phyloP scores from a whole-genome alignment of 2,329 filamentous ascomycete species.

The Alternaria longipes region DNA sequence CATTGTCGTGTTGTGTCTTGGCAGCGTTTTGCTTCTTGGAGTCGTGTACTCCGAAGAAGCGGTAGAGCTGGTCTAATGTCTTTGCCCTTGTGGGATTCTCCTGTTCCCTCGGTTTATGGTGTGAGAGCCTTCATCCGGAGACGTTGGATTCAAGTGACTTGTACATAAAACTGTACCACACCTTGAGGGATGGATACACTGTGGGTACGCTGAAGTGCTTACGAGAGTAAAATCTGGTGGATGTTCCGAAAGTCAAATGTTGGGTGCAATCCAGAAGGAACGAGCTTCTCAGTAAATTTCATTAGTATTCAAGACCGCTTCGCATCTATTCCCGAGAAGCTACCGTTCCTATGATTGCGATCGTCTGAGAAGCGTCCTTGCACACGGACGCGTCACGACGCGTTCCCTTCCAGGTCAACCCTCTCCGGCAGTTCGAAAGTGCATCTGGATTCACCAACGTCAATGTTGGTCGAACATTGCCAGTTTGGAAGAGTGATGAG shows the following conservation, averaged over 20 bases:
- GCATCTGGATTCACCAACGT: conserved; percentile 22
- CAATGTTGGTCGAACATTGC: conserved; percentile 20
- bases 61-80: background rate
- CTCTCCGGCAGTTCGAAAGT: conserved; percentile 16
- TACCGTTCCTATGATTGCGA: background rate
- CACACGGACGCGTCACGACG: background rate
- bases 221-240: background rate
- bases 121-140: background rate
- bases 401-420: background rate
- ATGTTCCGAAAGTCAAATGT: background rate
- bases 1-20: conserved; percentile 9
- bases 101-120: background rate
- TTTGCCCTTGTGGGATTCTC: background rate
- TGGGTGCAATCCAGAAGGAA: background rate
- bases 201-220: background rate
- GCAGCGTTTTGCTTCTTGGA: conserved; percentile 15
- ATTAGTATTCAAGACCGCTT: background rate
- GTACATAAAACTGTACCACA: background rate
- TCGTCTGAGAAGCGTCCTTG: background rate
- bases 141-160: background rate
- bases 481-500: conserved; percentile 28
- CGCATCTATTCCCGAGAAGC: background rate
- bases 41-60: background rate
- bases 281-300: background rate
- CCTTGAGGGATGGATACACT: background rate